Percentiles rank a stretch among this genome's conserved stretches.
These are phyloP conservation scores for Boechera stricta DNA, from an alignment of 345 rosid genomes.

Conservation along the genomic window DNA sequence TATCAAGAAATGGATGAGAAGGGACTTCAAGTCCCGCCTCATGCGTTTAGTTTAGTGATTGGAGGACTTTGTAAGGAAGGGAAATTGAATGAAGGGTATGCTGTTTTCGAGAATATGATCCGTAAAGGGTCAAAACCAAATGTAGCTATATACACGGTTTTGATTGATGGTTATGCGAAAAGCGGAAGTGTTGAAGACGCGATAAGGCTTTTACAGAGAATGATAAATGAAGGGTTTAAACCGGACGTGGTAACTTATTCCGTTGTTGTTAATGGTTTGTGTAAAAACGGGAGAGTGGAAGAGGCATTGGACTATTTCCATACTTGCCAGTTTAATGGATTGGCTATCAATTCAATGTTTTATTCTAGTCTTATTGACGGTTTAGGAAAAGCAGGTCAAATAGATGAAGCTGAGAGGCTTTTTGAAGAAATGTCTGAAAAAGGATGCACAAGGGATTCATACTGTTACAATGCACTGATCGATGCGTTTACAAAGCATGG, in stretches of 20 bases:
- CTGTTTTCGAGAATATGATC: conserved; percentile 72
- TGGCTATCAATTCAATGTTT: conserved; percentile 69
- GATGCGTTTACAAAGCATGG: conserved; percentile 70
- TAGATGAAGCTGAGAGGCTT: conserved; percentile 75
- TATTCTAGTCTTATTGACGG: conserved; percentile 84
- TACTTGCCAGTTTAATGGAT: conserved; percentile 55
- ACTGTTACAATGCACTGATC: conserved; percentile 82
- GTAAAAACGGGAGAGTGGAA: conserved; percentile 75
- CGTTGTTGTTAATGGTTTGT: conserved; percentile 69
- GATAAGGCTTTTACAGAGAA: conserved; percentile 69
- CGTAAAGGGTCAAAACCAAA: conserved; percentile 62
- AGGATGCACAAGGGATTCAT: conserved; percentile 73
- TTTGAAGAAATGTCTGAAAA: conserved; percentile 74
- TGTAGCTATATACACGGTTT: conserved; percentile 77
- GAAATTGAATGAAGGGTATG: conserved; percentile 68
- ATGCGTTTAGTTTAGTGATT: conserved; percentile 75
- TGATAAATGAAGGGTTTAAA: conserved; percentile 67
- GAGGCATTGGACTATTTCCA: conserved; percentile 66
- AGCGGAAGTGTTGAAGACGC: conserved; percentile 69
- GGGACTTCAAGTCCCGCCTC: conserved; percentile 70
- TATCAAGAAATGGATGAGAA: conserved; percentile 90
- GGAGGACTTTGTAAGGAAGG: conserved; percentile 87
- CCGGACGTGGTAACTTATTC: conserved; percentile 84
- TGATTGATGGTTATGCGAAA: conserved; percentile 83
- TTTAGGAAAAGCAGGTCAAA: conserved; percentile 83